Evolutionary conservation across 208 protist species (phyloP).

Genomic region (Leishmania martiniquensis): DNA sequence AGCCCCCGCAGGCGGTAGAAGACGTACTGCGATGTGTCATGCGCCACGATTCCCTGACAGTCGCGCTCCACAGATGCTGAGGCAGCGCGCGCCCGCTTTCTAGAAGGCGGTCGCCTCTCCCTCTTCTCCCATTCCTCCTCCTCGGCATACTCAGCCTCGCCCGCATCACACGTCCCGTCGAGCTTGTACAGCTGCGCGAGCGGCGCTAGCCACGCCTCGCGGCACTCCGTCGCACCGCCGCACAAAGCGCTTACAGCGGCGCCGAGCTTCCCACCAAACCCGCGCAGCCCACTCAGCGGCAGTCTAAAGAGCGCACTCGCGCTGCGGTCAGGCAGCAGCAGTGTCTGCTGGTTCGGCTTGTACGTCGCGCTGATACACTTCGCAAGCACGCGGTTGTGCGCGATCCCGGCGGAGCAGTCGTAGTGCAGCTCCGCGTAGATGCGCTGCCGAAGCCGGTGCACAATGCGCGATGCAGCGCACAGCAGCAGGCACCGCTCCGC

Average conservation of each 20-base stretch:
- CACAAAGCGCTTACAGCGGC: constrained; percentile 52
- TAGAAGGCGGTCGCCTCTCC: not conserved
- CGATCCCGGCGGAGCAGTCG: constrained; percentile 65
- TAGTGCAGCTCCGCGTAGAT: constrained; percentile 68
- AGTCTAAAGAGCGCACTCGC: constrained; percentile 60
- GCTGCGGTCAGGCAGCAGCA: constrained; percentile 64
- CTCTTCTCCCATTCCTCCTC: constrained; percentile 3
- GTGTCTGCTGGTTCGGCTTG: constrained; percentile 89
- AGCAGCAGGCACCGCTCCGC: constrained; percentile 58
- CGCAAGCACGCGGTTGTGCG: constrained; percentile 85
- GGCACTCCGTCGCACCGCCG: constrained; percentile 42
- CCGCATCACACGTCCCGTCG: constrained; percentile 2
- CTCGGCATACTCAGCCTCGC: constrained; percentile 19
- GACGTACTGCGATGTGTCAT: constrained; percentile 18
- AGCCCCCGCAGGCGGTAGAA: constrained; percentile 59
- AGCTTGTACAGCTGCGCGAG: constrained; percentile 24
- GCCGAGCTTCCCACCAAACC: constrained; percentile 88
- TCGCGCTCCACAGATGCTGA: not conserved
- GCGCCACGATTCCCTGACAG: not conserved
- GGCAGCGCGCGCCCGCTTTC: constrained; percentile 9
- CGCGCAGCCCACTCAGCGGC: constrained; percentile 16
- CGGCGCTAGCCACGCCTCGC: constrained; percentile 64
- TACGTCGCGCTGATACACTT: constrained; percentile 81
- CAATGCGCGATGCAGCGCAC: constrained; percentile 47
- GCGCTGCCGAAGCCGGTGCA: constrained; percentile 16